phyloP scores from a whole-genome alignment of 1,139 yeast genomes.

The Kodamaea sp. region DNA sequence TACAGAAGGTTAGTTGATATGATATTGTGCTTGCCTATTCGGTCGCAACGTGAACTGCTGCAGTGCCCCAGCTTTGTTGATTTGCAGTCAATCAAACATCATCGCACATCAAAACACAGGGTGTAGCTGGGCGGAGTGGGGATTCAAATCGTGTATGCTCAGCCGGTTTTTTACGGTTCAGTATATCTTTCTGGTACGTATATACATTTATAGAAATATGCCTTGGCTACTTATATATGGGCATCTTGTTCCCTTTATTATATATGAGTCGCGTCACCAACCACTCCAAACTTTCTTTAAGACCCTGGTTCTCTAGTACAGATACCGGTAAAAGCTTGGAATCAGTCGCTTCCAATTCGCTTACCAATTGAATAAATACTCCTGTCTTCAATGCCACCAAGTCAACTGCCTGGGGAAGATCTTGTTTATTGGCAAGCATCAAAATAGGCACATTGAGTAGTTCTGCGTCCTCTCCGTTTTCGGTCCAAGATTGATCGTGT shows the following conservation, averaged over 20 bases:
- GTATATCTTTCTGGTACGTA: too few species aligned
- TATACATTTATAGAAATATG: too few species aligned
- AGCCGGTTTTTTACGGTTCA: too few species aligned
- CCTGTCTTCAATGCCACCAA: conserved; percentile 79
- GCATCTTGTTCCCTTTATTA: conserved; percentile 75
- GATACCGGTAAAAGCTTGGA: conserved; percentile 86
- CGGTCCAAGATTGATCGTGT: conserved; percentile 42
- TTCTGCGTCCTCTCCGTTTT: conserved; percentile 8
- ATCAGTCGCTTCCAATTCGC: conserved; percentile 84
- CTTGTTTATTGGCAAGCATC: conserved; percentile 96
- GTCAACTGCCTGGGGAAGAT: conserved; percentile 70
- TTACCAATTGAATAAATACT: conserved; percentile 77
- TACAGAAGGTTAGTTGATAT: too few species aligned
- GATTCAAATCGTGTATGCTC: too few species aligned
- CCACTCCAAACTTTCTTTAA: conserved; percentile 89
- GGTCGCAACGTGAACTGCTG: too few species aligned
- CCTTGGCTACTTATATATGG: conserved; percentile 53
- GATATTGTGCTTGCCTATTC: too few species aligned
- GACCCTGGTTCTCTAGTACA: conserved; percentile 85
- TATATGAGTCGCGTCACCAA: conserved; percentile 71
- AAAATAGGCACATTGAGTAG: conserved; percentile 76
- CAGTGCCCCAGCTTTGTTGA: too few species aligned
- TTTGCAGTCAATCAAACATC: too few species aligned
- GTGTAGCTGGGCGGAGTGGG: too few species aligned
- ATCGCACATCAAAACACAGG: too few species aligned